Percentiles rank a stretch among this genome's conserved stretches.
Evolutionary conservation across 2,329 filamentous ascomycete species (phyloP).

Genomic region (Sporothrix brunneoviolacea): DNA sequence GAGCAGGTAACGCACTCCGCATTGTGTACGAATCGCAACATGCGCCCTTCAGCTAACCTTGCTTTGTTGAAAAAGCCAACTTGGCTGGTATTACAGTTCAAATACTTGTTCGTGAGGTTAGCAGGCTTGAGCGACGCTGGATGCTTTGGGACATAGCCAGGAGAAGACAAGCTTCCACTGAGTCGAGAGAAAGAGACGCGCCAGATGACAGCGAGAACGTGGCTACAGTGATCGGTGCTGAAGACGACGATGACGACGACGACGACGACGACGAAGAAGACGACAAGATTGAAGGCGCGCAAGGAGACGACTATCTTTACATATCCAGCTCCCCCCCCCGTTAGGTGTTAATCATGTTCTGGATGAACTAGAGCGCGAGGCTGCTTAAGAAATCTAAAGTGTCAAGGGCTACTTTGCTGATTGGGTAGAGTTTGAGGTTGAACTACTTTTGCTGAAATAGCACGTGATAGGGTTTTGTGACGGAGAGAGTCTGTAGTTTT

Average conservation of each 20-base stretch:
- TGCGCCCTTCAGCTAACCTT: not conserved
- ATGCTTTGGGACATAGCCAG: slow-evolving; percentile 25
- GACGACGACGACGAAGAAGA: not conserved
- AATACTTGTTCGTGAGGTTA: slow-evolving; percentile 30
- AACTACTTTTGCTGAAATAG: no score
- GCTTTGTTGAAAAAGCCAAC: no score
- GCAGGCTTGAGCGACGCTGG: slow-evolving; percentile 31
- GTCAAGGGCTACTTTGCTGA: no score
- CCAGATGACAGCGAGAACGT: not conserved
- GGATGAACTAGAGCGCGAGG: no score
- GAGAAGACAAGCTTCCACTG: not conserved
- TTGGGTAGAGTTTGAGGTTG: not conserved
- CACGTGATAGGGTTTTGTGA: no score
- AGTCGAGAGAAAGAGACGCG: not conserved
- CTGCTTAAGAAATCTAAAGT: no score
- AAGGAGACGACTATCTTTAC: not conserved
- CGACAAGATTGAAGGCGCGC: not conserved
- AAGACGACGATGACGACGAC: not conserved
- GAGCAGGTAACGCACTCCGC: slow-evolving; percentile 32
- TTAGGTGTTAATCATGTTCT: no score
- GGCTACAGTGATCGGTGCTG: not conserved
- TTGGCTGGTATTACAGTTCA: slow-evolving; percentile 29
- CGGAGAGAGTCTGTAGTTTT: no score
- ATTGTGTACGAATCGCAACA: not conserved
- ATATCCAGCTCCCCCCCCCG: slow-evolving; percentile 10